A percentile compares a stretch with the other conserved stretches of the same genome.
Evolutionary conservation across 306 rosid species (phyloP).

Genomic region (Pterocarpus santalinus): DNA sequence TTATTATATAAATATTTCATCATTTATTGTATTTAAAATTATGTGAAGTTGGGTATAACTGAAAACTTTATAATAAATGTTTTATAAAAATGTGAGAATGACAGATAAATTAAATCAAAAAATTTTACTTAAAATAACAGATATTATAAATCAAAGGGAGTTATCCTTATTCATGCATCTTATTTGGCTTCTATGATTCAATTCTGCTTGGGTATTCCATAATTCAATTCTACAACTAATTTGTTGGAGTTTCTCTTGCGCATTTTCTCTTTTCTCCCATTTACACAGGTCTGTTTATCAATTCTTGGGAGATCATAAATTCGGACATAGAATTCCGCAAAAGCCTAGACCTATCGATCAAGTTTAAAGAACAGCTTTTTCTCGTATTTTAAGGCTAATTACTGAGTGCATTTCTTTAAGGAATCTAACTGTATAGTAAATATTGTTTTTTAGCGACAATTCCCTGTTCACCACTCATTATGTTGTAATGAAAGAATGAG

Average conservation of each 20-base stretch:
- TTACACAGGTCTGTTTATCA: not conserved
- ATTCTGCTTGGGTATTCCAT: not conserved
- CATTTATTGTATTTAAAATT: no score
- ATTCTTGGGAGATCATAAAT: not conserved
- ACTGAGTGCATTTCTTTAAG: not conserved
- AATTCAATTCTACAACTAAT: not conserved
- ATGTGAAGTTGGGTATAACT: no score
- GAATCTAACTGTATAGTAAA: not conserved
- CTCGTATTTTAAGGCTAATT: not conserved
- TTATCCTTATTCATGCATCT: not conserved
- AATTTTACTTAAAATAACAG: no score
- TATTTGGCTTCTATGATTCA: not conserved
- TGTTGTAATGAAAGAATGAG: not conserved
- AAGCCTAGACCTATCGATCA: not conserved
- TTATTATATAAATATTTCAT: no score
- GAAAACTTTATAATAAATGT: no score
- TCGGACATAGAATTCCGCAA: not conserved
- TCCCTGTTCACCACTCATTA: not conserved
- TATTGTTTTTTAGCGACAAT: not conserved
- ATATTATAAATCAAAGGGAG: no score
- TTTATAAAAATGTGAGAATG: no score
- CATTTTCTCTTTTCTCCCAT: no score
- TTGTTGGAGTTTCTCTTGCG: no score
- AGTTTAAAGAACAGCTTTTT: not conserved
- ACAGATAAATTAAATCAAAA: no score